Evolutionary conservation across 352 stramenopile species (phyloP), one percentile per base, ranked within the genome.

Genomic region (Phytophthora constricta): DNA sequence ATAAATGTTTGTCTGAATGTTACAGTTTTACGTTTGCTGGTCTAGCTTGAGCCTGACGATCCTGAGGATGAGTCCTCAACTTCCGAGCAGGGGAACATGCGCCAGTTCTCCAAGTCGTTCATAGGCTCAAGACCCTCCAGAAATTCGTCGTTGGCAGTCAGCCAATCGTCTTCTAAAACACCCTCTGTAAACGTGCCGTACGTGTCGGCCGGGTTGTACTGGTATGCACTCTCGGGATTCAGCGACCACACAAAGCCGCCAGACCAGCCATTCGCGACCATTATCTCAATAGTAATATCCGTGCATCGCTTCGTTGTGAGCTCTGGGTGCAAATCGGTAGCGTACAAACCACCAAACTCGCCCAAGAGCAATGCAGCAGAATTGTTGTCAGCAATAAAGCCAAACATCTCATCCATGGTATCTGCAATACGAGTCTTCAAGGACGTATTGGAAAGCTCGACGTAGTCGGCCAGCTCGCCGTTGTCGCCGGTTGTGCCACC

Each of bases 181-280:
- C 78, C 85, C 68, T 91, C 85, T 11, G 69, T 62, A 31, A 84
- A 91, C 2, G 47, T 62, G 3, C 72, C 75, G 5, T 65, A 65
- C n/a, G 52, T 75, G 41, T 86, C 72, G 2, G 62, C 70, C 2
- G 75, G 74, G 63, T 89, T 89, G 67, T 84, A 92, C 49, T 87
- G 68, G 62, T 91, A 92, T 58, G 72, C 75, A 51, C 70, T 85
- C 62, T 94, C 82, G 0, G 86, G 82, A 42, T 92, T 91, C 47
- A 94, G 64, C 25, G 82, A 90, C 80, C 86, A 92, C 28, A 89
- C 76, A 52, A 90, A 94, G 23, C 82, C 86, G 11, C 84, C 86
- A 0, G 80, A 61, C 58, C 81, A 90, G 13, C 77, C 72, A 2
- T 69, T 66, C 23, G 72, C 62, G 20, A 76, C 63, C 54, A 94